Evolutionary conservation across 2,329 filamentous ascomycete species (phyloP).

Genomic region (Ophiosphaerella korrae): DNA sequence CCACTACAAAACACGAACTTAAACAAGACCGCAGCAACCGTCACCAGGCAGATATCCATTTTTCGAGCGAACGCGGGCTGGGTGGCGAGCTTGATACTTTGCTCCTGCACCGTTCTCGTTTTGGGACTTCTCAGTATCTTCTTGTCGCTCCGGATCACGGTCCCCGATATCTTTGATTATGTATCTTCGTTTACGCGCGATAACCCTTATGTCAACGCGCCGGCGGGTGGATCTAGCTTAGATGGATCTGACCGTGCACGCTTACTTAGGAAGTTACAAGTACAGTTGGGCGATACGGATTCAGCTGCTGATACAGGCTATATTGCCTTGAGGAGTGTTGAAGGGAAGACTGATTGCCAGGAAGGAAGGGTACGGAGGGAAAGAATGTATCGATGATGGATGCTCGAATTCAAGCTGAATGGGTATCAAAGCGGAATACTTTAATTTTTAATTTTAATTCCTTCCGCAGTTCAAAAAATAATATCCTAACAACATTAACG

Average conservation of each 20-base stretch:
- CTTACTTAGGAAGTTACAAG: slow-evolving; percentile 3
- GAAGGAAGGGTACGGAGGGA: not conserved
- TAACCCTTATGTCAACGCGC: slow-evolving; percentile 8
- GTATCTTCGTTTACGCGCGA: slow-evolving; percentile 9
- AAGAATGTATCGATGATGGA: slow-evolving; percentile 1
- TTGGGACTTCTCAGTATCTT: slow-evolving; percentile 5
- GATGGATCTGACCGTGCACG: slow-evolving; percentile 7
- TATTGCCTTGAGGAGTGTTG: not conserved
- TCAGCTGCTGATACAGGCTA: not conserved
- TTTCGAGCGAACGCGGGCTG: slow-evolving; percentile 2
- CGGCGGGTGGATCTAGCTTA: slow-evolving; percentile 2
- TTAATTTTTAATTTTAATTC: too few relatives aligned
- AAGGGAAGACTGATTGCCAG: not conserved
- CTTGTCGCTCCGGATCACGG: not conserved
- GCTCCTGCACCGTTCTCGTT: slow-evolving; percentile 1
- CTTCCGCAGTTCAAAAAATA: too few relatives aligned
- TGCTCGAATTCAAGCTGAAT: too few relatives aligned
- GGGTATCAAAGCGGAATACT: too few relatives aligned
- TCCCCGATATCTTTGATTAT: slow-evolving; percentile 10
- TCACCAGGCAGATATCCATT: slow-evolving; percentile 1
- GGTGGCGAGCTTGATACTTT: slow-evolving; percentile 5
- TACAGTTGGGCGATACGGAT: slow-evolving; percentile 4
- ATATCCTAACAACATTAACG: too few relatives aligned
- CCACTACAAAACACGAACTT: not conserved
- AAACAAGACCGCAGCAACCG: slow-evolving; percentile 2